A percentile compares a stretch with the other conserved stretches of the same genome.
Evolutionary conservation across 2,329 filamentous ascomycete species (phyloP).

Genomic region (Malbranchea zuffiana): DNA sequence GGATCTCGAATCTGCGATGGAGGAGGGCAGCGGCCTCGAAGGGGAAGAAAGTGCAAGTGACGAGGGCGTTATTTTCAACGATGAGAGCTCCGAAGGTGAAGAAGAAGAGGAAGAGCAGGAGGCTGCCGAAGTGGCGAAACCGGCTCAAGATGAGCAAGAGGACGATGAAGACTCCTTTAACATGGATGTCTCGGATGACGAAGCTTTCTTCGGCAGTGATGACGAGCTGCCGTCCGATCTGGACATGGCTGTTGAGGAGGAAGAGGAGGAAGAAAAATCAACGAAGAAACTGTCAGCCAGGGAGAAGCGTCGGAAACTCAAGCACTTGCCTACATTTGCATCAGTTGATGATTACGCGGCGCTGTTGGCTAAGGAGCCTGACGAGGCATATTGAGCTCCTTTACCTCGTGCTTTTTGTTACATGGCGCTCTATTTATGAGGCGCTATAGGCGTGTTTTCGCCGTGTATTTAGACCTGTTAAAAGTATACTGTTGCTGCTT

Average conservation of each 20-base stretch:
- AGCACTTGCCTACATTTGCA: slow-evolving; percentile 82
- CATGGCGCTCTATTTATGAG: no score
- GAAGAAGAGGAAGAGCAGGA: slow-evolving; percentile 16
- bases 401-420: no score
- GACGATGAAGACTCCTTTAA: slow-evolving; percentile 47
- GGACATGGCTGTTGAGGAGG: slow-evolving; percentile 34
- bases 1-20: slow-evolving; percentile 44
- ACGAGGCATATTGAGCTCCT: no score
- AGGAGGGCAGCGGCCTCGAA: slow-evolving; percentile 30
- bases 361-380: slow-evolving; percentile 57
- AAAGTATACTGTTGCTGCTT: no score
- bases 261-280: slow-evolving; percentile 25
- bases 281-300: slow-evolving; percentile 32
- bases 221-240: slow-evolving; percentile 44
- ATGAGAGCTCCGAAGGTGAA: slow-evolving; percentile 17
- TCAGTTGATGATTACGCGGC: slow-evolving; percentile 88
- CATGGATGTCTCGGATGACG: slow-evolving; percentile 37
- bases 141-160: slow-evolving; percentile 30
- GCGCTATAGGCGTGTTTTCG: no score
- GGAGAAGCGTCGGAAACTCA: slow-evolving; percentile 71
- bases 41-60: slow-evolving; percentile 23
- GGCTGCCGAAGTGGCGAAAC: slow-evolving; percentile 17
- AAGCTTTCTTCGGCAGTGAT: slow-evolving; percentile 42
- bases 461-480: no score
- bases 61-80: slow-evolving; percentile 20